These are phyloP conservation scores for Pseudocercospora vitis DNA, from an alignment of 2,329 filamentous ascomycete genomes.

Conservation along the genomic window DNA sequence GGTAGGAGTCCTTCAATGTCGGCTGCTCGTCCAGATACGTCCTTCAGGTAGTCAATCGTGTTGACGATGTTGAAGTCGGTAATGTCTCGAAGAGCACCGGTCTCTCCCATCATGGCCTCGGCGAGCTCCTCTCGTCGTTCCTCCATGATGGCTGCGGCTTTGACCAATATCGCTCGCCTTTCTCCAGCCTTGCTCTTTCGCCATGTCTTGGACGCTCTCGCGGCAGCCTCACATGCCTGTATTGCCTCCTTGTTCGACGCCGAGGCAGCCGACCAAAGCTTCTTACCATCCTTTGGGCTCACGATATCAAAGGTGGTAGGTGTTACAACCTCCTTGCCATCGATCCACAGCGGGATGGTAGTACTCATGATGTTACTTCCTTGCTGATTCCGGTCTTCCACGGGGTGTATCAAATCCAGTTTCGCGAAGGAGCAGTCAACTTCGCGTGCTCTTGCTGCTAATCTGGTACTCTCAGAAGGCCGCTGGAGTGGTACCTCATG, in stretches of 20 bases:
- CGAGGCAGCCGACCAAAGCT: conserved; percentile 57
- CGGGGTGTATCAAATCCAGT: no score
- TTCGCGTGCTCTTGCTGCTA: background rate
- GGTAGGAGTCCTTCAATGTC: conserved; percentile 53
- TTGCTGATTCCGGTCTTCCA: no score
- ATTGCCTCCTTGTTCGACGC: conserved; percentile 57
- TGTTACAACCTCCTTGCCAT: conserved; percentile 51
- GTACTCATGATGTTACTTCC: background rate
- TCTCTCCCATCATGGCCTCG: conserved; percentile 61
- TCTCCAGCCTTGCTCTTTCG: conserved; percentile 58
- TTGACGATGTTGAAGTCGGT: conserved; percentile 44
- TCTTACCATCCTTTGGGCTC: conserved; percentile 55
- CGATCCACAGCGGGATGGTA: conserved; percentile 48
- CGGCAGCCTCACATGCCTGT: conserved; percentile 60
- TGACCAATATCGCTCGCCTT: conserved; percentile 69
- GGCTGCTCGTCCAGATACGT: conserved; percentile 53
- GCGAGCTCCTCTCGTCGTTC: conserved; percentile 60
- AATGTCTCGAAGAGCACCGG: conserved; percentile 49
- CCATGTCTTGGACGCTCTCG: conserved; percentile 71
- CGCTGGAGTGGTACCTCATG: no score
- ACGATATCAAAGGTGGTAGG: conserved; percentile 56
- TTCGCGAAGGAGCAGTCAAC: background rate
- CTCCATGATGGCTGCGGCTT: conserved; percentile 65
- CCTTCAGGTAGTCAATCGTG: conserved; percentile 49
- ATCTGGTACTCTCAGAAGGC: no score